Evolutionary conservation across 108 stramenopile species (phyloP), one percentile per base, ranked within the genome.

Genomic region (Fistulifera pelliculosa): DNA sequence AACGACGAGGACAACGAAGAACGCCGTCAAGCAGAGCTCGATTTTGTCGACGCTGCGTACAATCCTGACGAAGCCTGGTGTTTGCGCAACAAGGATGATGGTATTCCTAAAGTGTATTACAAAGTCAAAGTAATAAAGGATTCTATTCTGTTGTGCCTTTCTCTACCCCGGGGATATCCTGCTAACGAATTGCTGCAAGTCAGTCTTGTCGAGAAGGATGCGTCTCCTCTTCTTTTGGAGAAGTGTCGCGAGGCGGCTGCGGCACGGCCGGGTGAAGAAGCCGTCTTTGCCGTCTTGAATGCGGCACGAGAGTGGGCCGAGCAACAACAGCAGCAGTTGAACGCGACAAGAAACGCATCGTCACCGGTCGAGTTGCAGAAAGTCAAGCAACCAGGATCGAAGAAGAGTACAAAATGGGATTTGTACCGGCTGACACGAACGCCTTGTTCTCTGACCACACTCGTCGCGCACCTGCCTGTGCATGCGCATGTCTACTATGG

Each of bases 261-360:
- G 48, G 70, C 38, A 18, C 41, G 31, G 41, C 60, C 42, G 17
- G 84, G 80, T 10, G 65, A 64, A 7, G 86, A 87, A 62, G 43
- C 86, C 8, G 62, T 87, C 14, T 79, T 80, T 65, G 27, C 55
- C n/a, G 77, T 87, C 0, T 56, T 87, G 2, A 52, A 57, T 35
- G 27, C 56, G 27, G 81, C 81, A 11, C 77, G 81, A 0, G 75
- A 76, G 53, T 87, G 86, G 86, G 54, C 83, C 11, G 54, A 67
- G 17, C 28, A 56, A 2, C 60, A 81, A 23, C 83, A 79, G 81
- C 12, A 40, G 16, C 26, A 63, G 16, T 45, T 70, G 31, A 8
- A 3, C 31, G 31, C 31, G 8, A 8, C 3, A 35, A 8, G 8
- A 35, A 8, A 35, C 31, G 31, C 8, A 8, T 35, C 31, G 31